Evolutionary conservation across 306 rosid species (phyloP).

Genomic region (Dryas octopetala): DNA sequence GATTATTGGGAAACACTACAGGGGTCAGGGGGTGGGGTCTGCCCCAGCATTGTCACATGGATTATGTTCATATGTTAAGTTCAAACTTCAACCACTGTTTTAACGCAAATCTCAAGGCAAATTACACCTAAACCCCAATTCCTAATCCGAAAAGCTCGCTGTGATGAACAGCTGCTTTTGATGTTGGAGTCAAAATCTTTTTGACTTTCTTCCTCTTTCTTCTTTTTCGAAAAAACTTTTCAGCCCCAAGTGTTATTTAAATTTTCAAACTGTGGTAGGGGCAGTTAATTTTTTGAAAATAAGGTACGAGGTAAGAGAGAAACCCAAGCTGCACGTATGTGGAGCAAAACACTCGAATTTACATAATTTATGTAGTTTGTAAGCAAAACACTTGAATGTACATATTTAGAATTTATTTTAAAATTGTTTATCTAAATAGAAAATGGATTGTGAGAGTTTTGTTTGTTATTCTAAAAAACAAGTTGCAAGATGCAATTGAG

Average conservation of each 20-base stretch:
- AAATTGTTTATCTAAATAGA: too few relatives aligned
- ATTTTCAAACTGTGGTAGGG: neutral
- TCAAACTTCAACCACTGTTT: neutral
- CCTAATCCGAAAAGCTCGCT: neutral
- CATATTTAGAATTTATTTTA: too few relatives aligned
- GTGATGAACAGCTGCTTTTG: constrained; percentile 16
- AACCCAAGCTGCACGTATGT: neutral
- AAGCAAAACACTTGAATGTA: too few relatives aligned
- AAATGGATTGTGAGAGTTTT: too few relatives aligned
- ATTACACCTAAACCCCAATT: neutral
- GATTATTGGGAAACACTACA: neutral
- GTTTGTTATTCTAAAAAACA: too few relatives aligned
- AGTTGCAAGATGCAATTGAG: neutral
- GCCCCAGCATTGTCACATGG: constrained; percentile 15
- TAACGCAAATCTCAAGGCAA: constrained; percentile 10
- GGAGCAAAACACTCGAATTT: too few relatives aligned
- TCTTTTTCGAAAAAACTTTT: neutral
- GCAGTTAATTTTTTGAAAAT: neutral
- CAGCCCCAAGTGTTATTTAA: neutral
- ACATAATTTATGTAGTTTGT: too few relatives aligned
- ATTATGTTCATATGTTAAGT: neutral
- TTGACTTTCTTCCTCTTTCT: neutral
- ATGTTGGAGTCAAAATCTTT: neutral
- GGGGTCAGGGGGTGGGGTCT: constrained; percentile 14
- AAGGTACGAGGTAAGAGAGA: neutral